A percentile compares a stretch with the other conserved stretches of the same genome.
phyloP scores from a whole-genome alignment of 2,329 filamentous ascomycete species.

The Phyllosticta citrichinensis region DNA sequence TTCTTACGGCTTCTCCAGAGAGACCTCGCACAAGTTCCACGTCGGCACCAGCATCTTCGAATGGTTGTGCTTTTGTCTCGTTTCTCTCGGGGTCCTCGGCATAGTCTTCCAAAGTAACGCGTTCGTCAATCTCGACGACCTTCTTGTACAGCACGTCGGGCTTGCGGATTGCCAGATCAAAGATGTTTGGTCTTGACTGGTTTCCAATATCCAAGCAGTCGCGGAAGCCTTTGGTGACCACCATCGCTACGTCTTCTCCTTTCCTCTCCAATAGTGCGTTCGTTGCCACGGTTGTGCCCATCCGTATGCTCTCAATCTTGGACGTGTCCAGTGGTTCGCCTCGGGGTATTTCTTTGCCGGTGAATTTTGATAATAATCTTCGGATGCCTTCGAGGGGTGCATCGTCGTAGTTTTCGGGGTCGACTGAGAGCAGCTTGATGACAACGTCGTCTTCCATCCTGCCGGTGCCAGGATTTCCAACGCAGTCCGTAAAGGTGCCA shows the following conservation, averaged over 20 bases:
- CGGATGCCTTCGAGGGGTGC: slow-evolving; percentile 86
- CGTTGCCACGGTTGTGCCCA: slow-evolving; percentile 92
- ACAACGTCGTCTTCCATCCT: slow-evolving; percentile 64
- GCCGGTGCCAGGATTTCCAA: slow-evolving; percentile 65
- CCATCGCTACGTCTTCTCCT: slow-evolving; percentile 76
- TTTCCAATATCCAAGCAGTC: slow-evolving; percentile 86
- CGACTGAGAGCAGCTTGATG: slow-evolving; percentile 82
- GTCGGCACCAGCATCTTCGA: slow-evolving; percentile 34
- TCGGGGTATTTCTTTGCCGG: slow-evolving; percentile 63
- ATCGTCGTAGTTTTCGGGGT: slow-evolving; percentile 83
- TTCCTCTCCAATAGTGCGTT: slow-evolving; percentile 86
- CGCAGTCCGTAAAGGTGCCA: slow-evolving; percentile 87
- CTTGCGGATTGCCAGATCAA: slow-evolving; percentile 78
- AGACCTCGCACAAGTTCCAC: slow-evolving; percentile 58
- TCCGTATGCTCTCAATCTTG: slow-evolving; percentile 80
- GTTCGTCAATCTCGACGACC: slow-evolving; percentile 83
- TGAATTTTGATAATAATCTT: slow-evolving; percentile 71
- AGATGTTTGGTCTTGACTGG: slow-evolving; percentile 80
- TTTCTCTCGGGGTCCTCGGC: slow-evolving; percentile 69
- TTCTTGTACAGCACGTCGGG: slow-evolving; percentile 78
- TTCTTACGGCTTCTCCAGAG: slow-evolving; percentile 64
- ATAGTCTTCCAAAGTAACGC: slow-evolving; percentile 85
- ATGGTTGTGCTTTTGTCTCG: slow-evolving; percentile 45
- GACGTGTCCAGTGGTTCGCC: slow-evolving; percentile 72
- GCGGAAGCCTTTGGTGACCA: slow-evolving; percentile 79